Evolutionary conservation across 768 basidiomycete species (phyloP), one percentile per base, ranked within the genome.

Genomic region (Tricholomella constricta): DNA sequence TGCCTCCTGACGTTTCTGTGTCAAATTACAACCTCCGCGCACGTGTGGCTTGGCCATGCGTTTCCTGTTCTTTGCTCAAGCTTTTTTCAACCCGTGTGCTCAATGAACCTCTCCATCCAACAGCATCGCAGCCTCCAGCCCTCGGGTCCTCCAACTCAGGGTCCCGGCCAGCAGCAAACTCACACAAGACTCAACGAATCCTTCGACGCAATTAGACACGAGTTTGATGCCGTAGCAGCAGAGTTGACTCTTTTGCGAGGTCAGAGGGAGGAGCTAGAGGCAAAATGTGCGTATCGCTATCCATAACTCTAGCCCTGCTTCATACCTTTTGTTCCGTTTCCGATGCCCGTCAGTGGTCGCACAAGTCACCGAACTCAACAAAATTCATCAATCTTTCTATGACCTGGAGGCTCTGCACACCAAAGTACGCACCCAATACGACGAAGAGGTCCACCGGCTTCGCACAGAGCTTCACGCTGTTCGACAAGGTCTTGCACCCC

Each of bases 251-350:
- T 80, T 9, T 76, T 89, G 61, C 81, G 91, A 50, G 78, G 74
- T 26, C 91, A 96, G 71, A 77, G 91, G 45, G 94, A 97, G 60
- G 96, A 98, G 52, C 90, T 86, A 66, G 95, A 98, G 72, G 77
- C 76, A 6, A 94, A 94, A 79, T 82, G 96, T 95, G 58, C 52
- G 86, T 77, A 20, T 26, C 34, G 9, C 11, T 4, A 29, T 34
- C 17, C 29, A 52, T 5, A 22, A 37, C 34, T 7, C 17, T 25
- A 48, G 12, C 45, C 19, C 20, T 35, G n/a, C 27, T 52, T n/a
- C 2, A 42, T 50, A 43, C 48, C 45, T 49, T 31, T 26, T 29
- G 4, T 42, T 45, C 25, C n/a, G 4, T 14, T 27, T 15, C 4
- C 38, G 45, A 51, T 45, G 11, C n/a, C 51, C 41, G 47, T 51